Percentiles rank a stretch among this genome's conserved stretches.
phyloP scores from a whole-genome alignment of 345 rosid genomes.

The Moringa oleifera region DNA sequence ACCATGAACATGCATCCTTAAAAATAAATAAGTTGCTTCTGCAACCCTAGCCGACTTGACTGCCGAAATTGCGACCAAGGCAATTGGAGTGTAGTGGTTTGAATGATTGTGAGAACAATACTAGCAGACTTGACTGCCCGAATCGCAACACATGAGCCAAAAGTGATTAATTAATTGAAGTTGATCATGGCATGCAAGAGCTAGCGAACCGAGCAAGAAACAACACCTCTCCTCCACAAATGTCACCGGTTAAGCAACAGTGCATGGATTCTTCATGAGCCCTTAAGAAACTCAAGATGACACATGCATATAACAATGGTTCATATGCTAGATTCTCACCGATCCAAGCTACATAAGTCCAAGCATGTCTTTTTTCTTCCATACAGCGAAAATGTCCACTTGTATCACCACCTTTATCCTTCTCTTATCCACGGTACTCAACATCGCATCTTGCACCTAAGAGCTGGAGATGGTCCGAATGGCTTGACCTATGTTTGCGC shows the following conservation, averaged over 20 bases:
- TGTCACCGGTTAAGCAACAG: too few relatives aligned
- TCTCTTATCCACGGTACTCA: constrained; percentile 23
- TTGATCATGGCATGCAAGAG: too few relatives aligned
- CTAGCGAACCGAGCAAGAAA: too few relatives aligned
- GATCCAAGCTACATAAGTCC: not conserved
- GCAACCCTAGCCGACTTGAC: too few relatives aligned
- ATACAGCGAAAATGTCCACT: constrained; percentile 22
- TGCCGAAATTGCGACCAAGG: too few relatives aligned
- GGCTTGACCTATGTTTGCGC: constrained; percentile 29
- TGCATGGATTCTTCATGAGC: too few relatives aligned
- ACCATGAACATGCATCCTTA: constrained; percentile 32
- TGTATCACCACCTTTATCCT: constrained; percentile 18
- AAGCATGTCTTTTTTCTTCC: not conserved
- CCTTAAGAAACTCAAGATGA: not conserved
- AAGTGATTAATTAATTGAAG: too few relatives aligned
- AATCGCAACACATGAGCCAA: too few relatives aligned
- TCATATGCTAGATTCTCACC: constrained; percentile 14
- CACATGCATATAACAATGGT: not conserved
- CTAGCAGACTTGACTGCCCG: too few relatives aligned
- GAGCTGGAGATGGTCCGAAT: constrained; percentile 25
- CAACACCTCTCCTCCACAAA: too few relatives aligned
- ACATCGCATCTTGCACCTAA: constrained; percentile 17
- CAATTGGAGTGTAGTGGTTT: too few relatives aligned
- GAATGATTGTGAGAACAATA: too few relatives aligned
- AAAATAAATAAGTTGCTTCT: constrained; percentile 34